These are phyloP conservation scores for Chalaropsis thielavioides DNA, from an alignment of 2,329 filamentous ascomycete genomes.

Conservation along the genomic window DNA sequence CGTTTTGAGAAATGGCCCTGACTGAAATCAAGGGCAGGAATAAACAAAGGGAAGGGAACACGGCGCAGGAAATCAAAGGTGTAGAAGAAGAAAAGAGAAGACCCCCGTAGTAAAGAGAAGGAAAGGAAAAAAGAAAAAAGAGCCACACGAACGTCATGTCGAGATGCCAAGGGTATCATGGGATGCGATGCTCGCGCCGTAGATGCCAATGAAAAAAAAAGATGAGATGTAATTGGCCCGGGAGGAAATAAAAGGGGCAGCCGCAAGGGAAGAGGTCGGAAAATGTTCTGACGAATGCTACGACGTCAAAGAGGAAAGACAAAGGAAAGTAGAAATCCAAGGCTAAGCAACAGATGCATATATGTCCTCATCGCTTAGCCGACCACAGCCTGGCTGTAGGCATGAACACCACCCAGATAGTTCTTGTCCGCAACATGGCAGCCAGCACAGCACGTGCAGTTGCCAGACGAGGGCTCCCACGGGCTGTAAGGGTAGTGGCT, in stretches of 20 bases:
- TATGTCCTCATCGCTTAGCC: slow-evolving; percentile 27
- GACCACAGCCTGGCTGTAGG: slow-evolving; percentile 41
- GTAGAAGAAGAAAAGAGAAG: slow-evolving; percentile 7
- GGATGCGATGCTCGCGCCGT: slow-evolving; percentile 16
- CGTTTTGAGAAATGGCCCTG: slow-evolving; percentile 6
- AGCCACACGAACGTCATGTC: slow-evolving; percentile 12
- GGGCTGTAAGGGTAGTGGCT: slow-evolving; percentile 34
- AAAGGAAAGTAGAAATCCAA: slow-evolving; percentile 19
- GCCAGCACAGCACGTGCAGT: slow-evolving; percentile 34
- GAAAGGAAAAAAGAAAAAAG: slow-evolving; percentile 20
- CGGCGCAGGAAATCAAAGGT: not conserved
- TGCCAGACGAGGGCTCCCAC: slow-evolving; percentile 38
- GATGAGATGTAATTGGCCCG: slow-evolving; percentile 1
- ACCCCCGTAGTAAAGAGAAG: slow-evolving; percentile 16
- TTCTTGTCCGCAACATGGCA: slow-evolving; percentile 32
- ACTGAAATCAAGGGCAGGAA: not conserved
- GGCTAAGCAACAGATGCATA: slow-evolving; percentile 18
- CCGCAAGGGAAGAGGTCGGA: slow-evolving; percentile 7
- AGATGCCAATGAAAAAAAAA: slow-evolving; percentile 16
- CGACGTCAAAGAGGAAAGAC: not conserved
- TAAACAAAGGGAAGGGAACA: slow-evolving; percentile 5
- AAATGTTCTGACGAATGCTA: not conserved
- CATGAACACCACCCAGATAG: slow-evolving; percentile 32
- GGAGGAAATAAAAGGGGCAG: slow-evolving; percentile 1
- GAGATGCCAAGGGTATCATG: slow-evolving; percentile 15